Conservation (phyloP, 345 rosid species). For the Corchorus olitorius region DNA sequence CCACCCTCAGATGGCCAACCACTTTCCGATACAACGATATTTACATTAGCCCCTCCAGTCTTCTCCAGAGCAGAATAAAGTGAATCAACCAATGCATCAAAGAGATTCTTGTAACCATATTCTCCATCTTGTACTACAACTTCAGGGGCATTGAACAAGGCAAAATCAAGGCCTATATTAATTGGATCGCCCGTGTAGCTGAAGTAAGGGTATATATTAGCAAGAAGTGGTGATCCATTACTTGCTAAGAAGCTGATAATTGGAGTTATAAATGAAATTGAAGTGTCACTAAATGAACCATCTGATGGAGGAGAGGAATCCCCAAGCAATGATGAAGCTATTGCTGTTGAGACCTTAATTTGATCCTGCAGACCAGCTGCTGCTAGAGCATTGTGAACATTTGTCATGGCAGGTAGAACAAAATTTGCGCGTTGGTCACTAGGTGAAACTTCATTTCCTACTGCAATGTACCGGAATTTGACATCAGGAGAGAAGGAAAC, state of each 20-base stretch:
- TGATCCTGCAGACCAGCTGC: background rate
- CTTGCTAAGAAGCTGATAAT: background rate
- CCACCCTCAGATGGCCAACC: slow-evolving; percentile 35
- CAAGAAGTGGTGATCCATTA: background rate
- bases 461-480: slow-evolving; percentile 44
- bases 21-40: slow-evolving; percentile 27
- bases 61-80: slow-evolving; percentile 30
- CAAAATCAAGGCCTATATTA: background rate
- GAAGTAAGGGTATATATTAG: background rate
- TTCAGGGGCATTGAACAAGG: slow-evolving; percentile 14
- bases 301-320: slow-evolving; percentile 1
- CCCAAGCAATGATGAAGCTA: background rate
- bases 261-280: background rate
- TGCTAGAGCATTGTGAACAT: background rate
- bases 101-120: slow-evolving; percentile 26
- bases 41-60: slow-evolving; percentile 15
- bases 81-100: slow-evolving; percentile 29
- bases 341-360: background rate
- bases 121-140: slow-evolving; percentile 20
- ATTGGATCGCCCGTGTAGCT: background rate
- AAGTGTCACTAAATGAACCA: background rate
- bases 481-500: slow-evolving; percentile 35
- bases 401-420: background rate
- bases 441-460: background rate
- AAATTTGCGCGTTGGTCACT: background rate